Base-by-base conservation (phyloP, 2,329 filamentous ascomycete genomes). In the Aspergillus brunneoviolaceus region DNA sequence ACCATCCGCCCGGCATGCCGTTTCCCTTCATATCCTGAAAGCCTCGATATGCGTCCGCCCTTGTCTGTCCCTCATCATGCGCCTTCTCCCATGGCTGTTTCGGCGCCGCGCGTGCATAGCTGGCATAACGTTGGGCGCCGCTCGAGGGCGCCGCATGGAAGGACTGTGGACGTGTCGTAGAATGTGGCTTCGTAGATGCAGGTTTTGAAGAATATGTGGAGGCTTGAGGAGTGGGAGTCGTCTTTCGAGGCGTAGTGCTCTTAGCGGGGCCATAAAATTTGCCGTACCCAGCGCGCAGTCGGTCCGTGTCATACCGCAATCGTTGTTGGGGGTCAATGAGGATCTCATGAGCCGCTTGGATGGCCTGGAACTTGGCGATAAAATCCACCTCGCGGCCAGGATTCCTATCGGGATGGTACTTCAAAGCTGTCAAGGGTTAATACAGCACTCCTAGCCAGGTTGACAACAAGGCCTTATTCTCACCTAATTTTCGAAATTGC, bases 401-500 rank as follows among this genome's bases (percentile, higher is more conserved):
- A 71, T 96, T 96, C 61, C 92, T 89, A 74, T 96, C 92, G 7
- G 92, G 92, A 71, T 96, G 92, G 70, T 90, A 96, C 74, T 90
- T 90, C 51, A 96, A 81, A 51, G 92, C 92, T 92, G 59, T 48
- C 39, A 31, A 33, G 39, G 10, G 50, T 71, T 47, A 69, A 60
- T 29, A 35, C 5, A 7, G 10, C 3, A 47, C 39, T 42, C 49
- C 5, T 31, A 25, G 27, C 19, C 23, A 45, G 21, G 16, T 49
- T 11, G 52, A 31, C 29, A 12, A n/a, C 21, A 25, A 29, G 25
- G 4, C 42, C 42, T 31, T 49, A 19, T 29, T 66, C 81, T 60
- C 79, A 91, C 89, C 89, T 70, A 96, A 84, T 75, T 92, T 92
- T 67, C 89, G 86, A 76, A 92, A 96, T 70, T 93, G 89, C 76